Conservation (phyloP, 768 basidiomycete species). For the Dentipellis sp. region DNA sequence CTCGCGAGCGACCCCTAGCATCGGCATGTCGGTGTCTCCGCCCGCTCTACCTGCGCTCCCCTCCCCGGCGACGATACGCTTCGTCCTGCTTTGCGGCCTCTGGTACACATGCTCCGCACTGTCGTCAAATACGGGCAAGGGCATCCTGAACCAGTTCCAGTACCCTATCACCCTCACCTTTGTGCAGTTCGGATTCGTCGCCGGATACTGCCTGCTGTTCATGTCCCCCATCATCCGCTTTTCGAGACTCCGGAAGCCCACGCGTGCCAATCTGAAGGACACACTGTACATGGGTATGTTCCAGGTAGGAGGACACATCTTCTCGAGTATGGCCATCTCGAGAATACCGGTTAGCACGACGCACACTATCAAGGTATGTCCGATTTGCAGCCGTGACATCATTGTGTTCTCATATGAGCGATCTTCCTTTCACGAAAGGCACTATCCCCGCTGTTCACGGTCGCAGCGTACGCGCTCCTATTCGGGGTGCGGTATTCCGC, state of each 20-base stretch:
- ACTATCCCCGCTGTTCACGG: slow-evolving; percentile 93
- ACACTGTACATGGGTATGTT: slow-evolving; percentile 96
- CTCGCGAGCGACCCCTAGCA: not conserved
- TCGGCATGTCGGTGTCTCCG: not conserved
- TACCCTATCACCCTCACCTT: slow-evolving; percentile 97
- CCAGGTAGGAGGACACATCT: slow-evolving; percentile 96
- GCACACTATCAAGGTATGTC: slow-evolving; percentile 92
- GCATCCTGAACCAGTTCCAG: slow-evolving; percentile 85
- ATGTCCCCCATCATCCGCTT: slow-evolving; percentile 70
- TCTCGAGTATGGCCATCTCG: slow-evolving; percentile 95
- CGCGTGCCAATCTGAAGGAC: slow-evolving; percentile 57
- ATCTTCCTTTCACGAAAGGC: slow-evolving; percentile 43
- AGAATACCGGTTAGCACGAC: slow-evolving; percentile 95
- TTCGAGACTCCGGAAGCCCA: slow-evolving; percentile 62
- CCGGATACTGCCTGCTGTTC: slow-evolving; percentile 74
- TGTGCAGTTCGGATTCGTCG: slow-evolving; percentile 94
- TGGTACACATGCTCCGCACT: slow-evolving; percentile 95
- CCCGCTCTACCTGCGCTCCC: slow-evolving; percentile 12
- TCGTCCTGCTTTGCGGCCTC: slow-evolving; percentile 74
- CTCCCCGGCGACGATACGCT: slow-evolving; percentile 32
- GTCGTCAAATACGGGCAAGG: slow-evolving; percentile 94
- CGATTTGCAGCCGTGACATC: not conserved
- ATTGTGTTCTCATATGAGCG: not conserved
- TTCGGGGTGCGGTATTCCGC: slow-evolving; percentile 91
- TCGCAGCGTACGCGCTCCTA: slow-evolving; percentile 86